Evolutionary conservation across 805 yeast genomes (phyloP).

Genomic region (Schwanniomyces sp.): DNA sequence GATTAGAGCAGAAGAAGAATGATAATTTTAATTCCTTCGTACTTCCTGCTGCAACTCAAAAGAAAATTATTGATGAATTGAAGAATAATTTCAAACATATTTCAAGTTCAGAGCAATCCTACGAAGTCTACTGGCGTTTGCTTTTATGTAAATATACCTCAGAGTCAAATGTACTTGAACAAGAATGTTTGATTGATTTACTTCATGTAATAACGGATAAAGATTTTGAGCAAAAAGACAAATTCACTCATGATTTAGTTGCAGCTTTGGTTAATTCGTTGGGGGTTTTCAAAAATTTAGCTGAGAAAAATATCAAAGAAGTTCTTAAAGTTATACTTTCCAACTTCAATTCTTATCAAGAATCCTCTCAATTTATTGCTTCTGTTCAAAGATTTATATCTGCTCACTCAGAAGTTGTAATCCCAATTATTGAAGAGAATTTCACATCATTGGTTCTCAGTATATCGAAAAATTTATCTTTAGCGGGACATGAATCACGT

Average conservation of each 20-base stretch:
- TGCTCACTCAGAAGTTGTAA: background rate
- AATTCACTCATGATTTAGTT: conserved; percentile 39
- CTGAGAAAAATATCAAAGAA: background rate
- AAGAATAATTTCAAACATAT: conserved; percentile 2
- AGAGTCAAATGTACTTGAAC: conserved; percentile 18
- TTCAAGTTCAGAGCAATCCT: conserved; percentile 12
- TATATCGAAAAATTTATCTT: conserved; percentile 34
- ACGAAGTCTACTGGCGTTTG: conserved; percentile 54
- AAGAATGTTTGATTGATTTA: conserved; percentile 15
- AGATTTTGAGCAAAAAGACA: conserved; percentile 8
- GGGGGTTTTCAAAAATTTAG: conserved; percentile 16
- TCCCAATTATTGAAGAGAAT: background rate
- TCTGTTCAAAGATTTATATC: conserved; percentile 30
- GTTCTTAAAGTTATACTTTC: background rate
- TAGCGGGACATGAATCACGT: conserved; percentile 54
- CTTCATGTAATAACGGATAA: conserved; percentile 9
- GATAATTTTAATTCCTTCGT: conserved; percentile 10
- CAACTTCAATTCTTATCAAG: conserved; percentile 21
- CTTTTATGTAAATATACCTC: conserved; percentile 39
- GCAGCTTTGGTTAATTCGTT: conserved; percentile 41
- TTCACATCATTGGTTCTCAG: conserved; percentile 11
- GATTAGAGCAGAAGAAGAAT: conserved; percentile 3
- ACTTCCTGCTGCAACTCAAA: conserved; percentile 30
- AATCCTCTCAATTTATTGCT: conserved; percentile 38
- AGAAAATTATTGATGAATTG: conserved; percentile 10